Evolutionary conservation across 192 early-diverging fungal genomes (phyloP).

Genomic region (Coemansia sp.): DNA sequence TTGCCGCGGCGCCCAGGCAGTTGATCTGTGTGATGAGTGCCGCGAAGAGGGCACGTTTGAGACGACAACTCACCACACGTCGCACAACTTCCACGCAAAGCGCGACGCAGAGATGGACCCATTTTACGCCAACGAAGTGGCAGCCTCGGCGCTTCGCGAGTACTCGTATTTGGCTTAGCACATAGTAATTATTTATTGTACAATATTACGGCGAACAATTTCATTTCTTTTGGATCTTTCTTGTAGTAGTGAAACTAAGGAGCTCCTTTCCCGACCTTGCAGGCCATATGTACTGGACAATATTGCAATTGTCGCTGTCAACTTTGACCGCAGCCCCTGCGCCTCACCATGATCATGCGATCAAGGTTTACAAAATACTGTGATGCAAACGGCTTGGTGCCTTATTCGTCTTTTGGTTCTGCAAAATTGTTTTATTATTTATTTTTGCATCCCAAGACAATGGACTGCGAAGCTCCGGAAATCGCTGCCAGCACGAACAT

Average conservation of each 20-base stretch:
- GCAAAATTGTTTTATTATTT: neutral
- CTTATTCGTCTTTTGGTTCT: neutral
- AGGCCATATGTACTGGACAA: too few species aligned
- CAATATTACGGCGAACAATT: neutral
- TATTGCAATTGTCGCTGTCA: too few species aligned
- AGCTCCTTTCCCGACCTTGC: too few species aligned
- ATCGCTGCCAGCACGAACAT: neutral
- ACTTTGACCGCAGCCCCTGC: too few species aligned
- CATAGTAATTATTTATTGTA: neutral
- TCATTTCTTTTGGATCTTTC: neutral
- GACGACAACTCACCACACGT: constrained; percentile 30
- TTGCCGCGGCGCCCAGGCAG: constrained; percentile 62
- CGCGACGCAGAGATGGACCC: constrained; percentile 53
- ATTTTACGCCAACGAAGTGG: constrained; percentile 52
- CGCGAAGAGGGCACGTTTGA: constrained; percentile 57
- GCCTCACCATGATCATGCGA: neutral
- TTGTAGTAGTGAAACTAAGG: too few species aligned
- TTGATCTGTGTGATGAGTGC: constrained; percentile 71
- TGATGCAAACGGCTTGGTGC: neutral
- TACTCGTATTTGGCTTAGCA: constrained; percentile 46
- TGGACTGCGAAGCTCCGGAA: neutral
- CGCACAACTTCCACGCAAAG: constrained; percentile 33
- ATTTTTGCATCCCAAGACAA: neutral
- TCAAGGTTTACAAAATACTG: neutral
- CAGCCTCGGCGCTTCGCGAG: constrained; percentile 40